phyloP scores from a whole-genome alignment of 805 yeast species.

The Metschnikowia peoriensis region DNA sequence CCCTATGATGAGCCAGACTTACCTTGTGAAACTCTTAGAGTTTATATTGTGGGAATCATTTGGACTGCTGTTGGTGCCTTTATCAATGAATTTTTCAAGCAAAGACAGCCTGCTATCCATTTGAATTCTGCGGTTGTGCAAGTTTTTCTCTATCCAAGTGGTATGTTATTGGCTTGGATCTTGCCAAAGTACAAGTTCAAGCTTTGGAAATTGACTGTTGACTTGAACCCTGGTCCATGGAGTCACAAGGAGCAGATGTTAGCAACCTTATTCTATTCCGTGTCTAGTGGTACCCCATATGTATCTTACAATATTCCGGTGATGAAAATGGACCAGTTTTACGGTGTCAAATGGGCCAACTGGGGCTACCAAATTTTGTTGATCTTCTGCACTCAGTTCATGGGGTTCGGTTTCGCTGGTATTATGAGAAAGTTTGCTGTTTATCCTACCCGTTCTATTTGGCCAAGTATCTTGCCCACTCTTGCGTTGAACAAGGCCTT shows the following conservation, averaged over 20 bases:
- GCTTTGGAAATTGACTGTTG: slow-evolving; percentile 40
- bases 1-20: slow-evolving; percentile 49
- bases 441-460: slow-evolving; percentile 60
- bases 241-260: slow-evolving; percentile 61
- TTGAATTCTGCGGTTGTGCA: slow-evolving; percentile 55
- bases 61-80: slow-evolving; percentile 57
- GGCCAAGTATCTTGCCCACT: slow-evolving; percentile 68
- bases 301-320: slow-evolving; percentile 40
- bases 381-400: slow-evolving; percentile 54
- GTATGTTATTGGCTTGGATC: slow-evolving; percentile 40
- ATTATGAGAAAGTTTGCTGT: slow-evolving; percentile 56
- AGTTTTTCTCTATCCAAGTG: slow-evolving; percentile 60
- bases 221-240: slow-evolving; percentile 60
- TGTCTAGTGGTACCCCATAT: slow-evolving; percentile 48
- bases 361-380: slow-evolving; percentile 53
- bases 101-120: slow-evolving; percentile 53
- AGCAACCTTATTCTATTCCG: slow-evolving; percentile 52
- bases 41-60: slow-evolving; percentile 50
- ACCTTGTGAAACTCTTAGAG: slow-evolving; percentile 52
- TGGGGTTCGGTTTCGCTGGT: slow-evolving; percentile 71
- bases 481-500: slow-evolving; percentile 53
- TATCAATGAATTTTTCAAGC: slow-evolving; percentile 56
- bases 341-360: slow-evolving; percentile 38
- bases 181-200: slow-evolving; percentile 43
- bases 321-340: slow-evolving; percentile 42